phyloP scores from a whole-genome alignment of 225 moss, liverwort and hornwort genomes.

The Asterella californica region DNA sequence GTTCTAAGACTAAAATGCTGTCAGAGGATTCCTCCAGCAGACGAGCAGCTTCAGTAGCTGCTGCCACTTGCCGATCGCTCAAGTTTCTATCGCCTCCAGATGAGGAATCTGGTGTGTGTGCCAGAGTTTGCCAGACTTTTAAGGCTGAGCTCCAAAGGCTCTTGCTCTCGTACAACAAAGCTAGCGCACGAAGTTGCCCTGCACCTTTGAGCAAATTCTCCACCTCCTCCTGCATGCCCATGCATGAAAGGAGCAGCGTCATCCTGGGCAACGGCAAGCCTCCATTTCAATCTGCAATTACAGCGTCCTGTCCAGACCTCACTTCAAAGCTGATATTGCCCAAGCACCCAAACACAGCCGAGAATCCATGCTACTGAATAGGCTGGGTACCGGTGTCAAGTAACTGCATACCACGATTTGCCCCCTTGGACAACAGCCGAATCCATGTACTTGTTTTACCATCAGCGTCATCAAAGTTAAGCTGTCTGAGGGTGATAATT shows the following conservation, averaged over 20 bases:
- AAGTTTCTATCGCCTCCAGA: slow-evolving; percentile 16
- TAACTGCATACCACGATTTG: neutral
- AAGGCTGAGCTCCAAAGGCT: slow-evolving; percentile 63
- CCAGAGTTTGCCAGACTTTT: slow-evolving; percentile 91
- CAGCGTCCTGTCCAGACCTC: slow-evolving; percentile 49
- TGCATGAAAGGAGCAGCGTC: slow-evolving; percentile 59
- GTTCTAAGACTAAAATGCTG: slow-evolving; percentile 74
- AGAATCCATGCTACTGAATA: slow-evolving; percentile 65
- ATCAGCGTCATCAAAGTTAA: neutral
- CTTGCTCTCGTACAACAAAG: slow-evolving; percentile 89
- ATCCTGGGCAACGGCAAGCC: slow-evolving; percentile 64
- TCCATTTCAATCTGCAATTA: slow-evolving; percentile 43
- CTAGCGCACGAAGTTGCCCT: slow-evolving; percentile 82
- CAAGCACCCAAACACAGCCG: slow-evolving; percentile 52
- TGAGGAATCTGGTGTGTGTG: slow-evolving; percentile 33
- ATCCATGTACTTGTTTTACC: neutral
- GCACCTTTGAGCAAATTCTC: slow-evolving; percentile 77
- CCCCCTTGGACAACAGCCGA: neutral
- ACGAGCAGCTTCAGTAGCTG: slow-evolving; percentile 72
- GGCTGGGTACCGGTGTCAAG: slow-evolving; percentile 16
- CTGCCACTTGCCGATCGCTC: slow-evolving; percentile 34
- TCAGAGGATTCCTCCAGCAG: slow-evolving; percentile 91
- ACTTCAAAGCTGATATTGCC: slow-evolving; percentile 43
- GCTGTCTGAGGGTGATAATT: neutral
- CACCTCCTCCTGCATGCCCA: slow-evolving; percentile 98